Evolutionary conservation across 805 yeast species (phyloP).

Genomic region (Candida ascalaphidarum): DNA sequence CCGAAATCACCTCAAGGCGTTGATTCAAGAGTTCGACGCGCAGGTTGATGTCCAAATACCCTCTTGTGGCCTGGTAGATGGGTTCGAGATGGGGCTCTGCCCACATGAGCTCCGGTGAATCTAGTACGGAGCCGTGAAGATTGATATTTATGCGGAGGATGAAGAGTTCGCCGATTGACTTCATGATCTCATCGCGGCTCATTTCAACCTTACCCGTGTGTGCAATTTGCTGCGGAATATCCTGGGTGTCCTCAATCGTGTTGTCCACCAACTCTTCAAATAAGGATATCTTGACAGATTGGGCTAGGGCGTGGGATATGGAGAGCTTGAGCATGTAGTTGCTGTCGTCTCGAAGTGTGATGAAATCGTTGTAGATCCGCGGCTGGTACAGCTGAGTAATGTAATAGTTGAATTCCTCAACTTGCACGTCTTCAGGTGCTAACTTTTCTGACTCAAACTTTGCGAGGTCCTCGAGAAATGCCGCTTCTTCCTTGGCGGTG

Average conservation of each 20-base stretch:
- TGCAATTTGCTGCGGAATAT: conserved; percentile 94
- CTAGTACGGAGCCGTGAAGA: conserved; percentile 81
- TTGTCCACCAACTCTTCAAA: conserved; percentile 95
- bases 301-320: conserved; percentile 93
- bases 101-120: conserved; percentile 98
- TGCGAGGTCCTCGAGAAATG: conserved; percentile 78
- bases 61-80: conserved; percentile 93
- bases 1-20: conserved; percentile 87
- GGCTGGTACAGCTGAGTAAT: conserved; percentile 93
- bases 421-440: conserved; percentile 84
- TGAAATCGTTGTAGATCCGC: conserved; percentile 89
- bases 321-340: conserved; percentile 90
- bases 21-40: conserved; percentile 86
- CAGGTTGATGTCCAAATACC: conserved; percentile 91
- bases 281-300: conserved; percentile 87
- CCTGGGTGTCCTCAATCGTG: conserved; percentile 95
- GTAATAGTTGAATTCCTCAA: conserved; percentile 92
- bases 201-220: conserved; percentile 89
- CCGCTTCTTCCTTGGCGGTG: conserved; percentile 70
- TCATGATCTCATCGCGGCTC: conserved; percentile 94
- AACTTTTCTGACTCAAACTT: conserved; percentile 87
- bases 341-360: conserved; percentile 80
- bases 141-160: conserved; percentile 78
- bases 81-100: conserved; percentile 97
- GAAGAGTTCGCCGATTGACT: conserved; percentile 91